Base-by-base conservation (phyloP, 2,329 filamentous ascomycete species). In the Fusarium guadeloupense region DNA sequence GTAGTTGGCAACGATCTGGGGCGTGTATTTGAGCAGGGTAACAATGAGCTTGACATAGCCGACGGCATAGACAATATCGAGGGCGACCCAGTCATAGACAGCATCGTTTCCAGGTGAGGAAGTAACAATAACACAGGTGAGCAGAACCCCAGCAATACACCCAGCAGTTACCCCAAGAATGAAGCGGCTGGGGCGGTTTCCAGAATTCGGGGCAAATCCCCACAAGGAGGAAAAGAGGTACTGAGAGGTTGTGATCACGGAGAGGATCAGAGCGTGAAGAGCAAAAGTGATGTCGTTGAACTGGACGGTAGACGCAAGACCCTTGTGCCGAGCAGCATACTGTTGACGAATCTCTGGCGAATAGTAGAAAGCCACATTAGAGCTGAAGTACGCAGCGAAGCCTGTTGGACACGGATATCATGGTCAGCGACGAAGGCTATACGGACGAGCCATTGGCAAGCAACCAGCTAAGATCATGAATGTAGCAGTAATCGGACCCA, bases 271-370 rank as follows among this genome's bases (percentile, higher is more conserved):
- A 28, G 90, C 94, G 77, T 98, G 93, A 4, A 86, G 80, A 14
- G 93, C 93, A 74, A 98, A 98, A 13, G 88, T 85, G 55, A 98
- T 83, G 77, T 99, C 95, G 77, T 98, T 98, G 77, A 92, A 85
- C 50, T 90, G 87, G 25, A 97, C 93, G 1, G 93, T 95, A 4
- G 94, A 92, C 37, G 89, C 85, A 8, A 91, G 87, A 5, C 89
- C 87, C 39, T 84, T 76, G 75, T 98, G 87, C 57, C 95, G 88
- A 16, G 85, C 83, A 19, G 92, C 93, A 79, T 99, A 99, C 74
- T 98, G 91, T 30, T 79, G 75, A 47, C 91, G 89, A 51, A 98
- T 89, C 13, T 86, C 77, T 3, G 91, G 83, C 16, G 92, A 96
- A 76, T 87, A 96, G 66, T 94, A 87, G 70, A 98, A 91, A 2